Conservation (phyloP, 768 basidiomycete species). For the Amanita rubescens region DNA sequence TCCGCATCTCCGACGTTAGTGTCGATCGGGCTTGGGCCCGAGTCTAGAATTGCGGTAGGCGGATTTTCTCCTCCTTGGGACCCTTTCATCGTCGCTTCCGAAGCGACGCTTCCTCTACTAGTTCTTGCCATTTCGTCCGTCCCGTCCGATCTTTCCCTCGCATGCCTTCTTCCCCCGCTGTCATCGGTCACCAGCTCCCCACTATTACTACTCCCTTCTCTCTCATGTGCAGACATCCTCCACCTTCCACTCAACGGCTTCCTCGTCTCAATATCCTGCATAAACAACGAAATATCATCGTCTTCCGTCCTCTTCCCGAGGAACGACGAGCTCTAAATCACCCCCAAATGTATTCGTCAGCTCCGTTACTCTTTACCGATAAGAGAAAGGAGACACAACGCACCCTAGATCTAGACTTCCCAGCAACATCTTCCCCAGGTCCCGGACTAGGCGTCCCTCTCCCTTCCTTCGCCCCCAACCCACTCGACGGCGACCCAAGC, state of each 20-base stretch:
- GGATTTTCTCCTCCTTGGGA: not conserved
- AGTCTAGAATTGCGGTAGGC: not conserved
- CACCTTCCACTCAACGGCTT: constrained; percentile 49
- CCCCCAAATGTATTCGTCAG: too few relatives aligned
- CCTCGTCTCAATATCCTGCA: constrained; percentile 67
- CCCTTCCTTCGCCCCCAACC: not conserved
- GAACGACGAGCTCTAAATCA: constrained; percentile 25
- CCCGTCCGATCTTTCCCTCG: constrained; percentile 8
- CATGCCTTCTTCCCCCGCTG: constrained; percentile 1
- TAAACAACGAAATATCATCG: constrained; percentile 72
- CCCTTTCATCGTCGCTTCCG: constrained; percentile 3
- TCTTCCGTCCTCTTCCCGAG: constrained; percentile 52
- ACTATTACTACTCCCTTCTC: constrained; percentile 11
- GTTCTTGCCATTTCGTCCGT: constrained; percentile 1
- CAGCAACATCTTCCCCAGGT: not conserved
- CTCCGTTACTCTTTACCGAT: too few relatives aligned
- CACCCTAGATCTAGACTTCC: constrained; percentile 1
- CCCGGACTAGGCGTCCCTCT: not conserved
- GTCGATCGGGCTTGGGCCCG: not conserved
- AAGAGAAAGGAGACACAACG: constrained; percentile 1
- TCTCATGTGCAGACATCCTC: constrained; percentile 16
- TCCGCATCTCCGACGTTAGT: not conserved
- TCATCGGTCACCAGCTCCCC: constrained; percentile 1
- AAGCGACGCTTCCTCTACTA: not conserved
- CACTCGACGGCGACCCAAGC: not conserved